These are phyloP conservation scores for Arthrobotrys musiformis DNA, from an alignment of 2,329 filamentous ascomycete species.

Conservation along the genomic window DNA sequence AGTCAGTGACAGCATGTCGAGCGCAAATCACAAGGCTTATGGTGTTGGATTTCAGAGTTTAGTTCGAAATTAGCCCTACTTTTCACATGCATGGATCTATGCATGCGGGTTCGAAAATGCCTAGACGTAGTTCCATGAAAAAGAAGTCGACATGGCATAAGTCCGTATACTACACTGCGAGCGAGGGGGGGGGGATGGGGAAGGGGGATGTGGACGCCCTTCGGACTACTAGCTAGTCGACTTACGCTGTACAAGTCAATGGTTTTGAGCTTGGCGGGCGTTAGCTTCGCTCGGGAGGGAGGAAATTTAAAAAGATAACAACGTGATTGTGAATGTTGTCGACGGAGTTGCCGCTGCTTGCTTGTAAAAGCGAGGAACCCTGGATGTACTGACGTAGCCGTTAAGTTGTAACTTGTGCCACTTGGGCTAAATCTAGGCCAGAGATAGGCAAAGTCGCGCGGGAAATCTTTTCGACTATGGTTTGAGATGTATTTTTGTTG, in stretches of 20 bases:
- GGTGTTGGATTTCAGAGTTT: constrained; percentile 24
- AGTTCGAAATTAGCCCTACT: not conserved
- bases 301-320: constrained; percentile 8
- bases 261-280: not conserved
- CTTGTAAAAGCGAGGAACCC: not conserved
- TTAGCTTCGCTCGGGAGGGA: constrained; percentile 19
- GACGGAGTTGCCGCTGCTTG: constrained; percentile 20
- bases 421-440: constrained; percentile 2
- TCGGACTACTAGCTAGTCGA: not conserved
- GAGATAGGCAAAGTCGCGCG: constrained; percentile 50
- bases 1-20: not conserved
- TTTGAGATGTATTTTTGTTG: not conserved
- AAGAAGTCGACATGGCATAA: not conserved
- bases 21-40: constrained; percentile 18
- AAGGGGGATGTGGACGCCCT: too few relatives aligned
- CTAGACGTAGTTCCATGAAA: not conserved
- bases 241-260: constrained; percentile 23
- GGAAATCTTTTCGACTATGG: constrained; percentile 12
- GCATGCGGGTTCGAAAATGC: not conserved
- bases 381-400: not conserved
- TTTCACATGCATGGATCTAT: constrained; percentile 4
- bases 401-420: constrained; percentile 3
- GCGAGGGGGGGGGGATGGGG: too few relatives aligned
- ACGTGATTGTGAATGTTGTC: constrained; percentile 18
- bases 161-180: not conserved